A percentile compares a stretch with the other conserved stretches of the same genome.
phyloP scores from a whole-genome alignment of 2,329 filamentous ascomycete species.

The Pestalotiopsis sp. region DNA sequence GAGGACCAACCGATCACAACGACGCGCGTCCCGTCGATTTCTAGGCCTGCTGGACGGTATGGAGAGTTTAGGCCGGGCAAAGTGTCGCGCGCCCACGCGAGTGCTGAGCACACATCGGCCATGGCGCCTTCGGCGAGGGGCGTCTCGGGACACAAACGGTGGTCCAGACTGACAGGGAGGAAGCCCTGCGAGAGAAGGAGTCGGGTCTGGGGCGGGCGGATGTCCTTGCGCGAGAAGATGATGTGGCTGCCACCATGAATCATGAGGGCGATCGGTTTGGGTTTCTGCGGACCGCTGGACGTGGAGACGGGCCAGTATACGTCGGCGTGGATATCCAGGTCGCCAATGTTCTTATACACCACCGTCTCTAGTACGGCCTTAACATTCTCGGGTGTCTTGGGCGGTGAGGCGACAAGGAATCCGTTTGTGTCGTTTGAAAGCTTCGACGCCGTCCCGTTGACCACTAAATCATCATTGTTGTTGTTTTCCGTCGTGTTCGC shows the following conservation, averaged over 20 bases:
- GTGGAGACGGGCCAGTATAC: constrained; percentile 29
- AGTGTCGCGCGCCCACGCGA: constrained; percentile 36
- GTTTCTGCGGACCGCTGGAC: background rate
- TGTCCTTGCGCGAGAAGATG: constrained; percentile 35
- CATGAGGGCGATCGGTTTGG: constrained; percentile 33
- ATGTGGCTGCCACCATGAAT: constrained; percentile 46
- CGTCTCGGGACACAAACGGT: constrained; percentile 49
- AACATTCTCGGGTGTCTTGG: background rate
- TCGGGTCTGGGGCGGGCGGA: constrained; percentile 36
- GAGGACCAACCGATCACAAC: constrained; percentile 49
- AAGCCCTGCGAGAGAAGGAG: constrained; percentile 39
- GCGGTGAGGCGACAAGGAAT: too few species aligned
- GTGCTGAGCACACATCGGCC: constrained; percentile 42
- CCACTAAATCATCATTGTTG: too few species aligned
- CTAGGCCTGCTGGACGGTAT: constrained; percentile 13
- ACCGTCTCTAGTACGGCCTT: constrained; percentile 15
- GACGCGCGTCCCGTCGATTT: constrained; percentile 29
- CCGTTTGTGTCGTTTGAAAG: too few species aligned
- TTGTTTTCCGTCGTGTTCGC: too few species aligned
- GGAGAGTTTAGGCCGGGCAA: constrained; percentile 27
- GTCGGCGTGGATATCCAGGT: constrained; percentile 27
- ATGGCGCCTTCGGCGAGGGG: constrained; percentile 45
- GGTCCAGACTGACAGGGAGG: constrained; percentile 49
- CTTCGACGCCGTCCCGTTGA: too few species aligned
- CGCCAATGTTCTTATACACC: constrained; percentile 20